phyloP scores from a whole-genome alignment of 768 basidiomycete species.

The Russula foetens region DNA sequence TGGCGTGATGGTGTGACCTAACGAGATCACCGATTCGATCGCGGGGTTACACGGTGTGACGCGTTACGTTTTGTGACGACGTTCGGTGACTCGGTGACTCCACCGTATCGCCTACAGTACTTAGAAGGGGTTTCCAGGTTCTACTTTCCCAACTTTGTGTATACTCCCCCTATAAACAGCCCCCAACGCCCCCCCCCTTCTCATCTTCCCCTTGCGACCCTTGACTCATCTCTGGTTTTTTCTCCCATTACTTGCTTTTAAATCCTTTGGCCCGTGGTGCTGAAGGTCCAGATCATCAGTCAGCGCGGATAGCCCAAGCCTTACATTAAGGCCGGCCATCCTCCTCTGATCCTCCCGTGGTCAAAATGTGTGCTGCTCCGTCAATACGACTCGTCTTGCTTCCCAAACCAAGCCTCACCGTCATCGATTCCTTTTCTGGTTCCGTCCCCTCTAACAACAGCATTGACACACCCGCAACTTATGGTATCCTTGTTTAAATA shows the following conservation, averaged over 20 bases:
- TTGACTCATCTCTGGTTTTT: constrained; percentile 6
- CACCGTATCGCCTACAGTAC: constrained; percentile 20
- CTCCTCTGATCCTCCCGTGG: constrained; percentile 21
- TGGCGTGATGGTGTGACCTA: background rate
- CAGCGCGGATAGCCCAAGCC: constrained; percentile 35
- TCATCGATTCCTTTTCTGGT: constrained; percentile 17
- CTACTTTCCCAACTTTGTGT: constrained; percentile 19
- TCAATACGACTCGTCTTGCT: constrained; percentile 23
- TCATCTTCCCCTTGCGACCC: background rate
- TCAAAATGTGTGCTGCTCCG: constrained; percentile 34
- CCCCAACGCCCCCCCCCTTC: background rate
- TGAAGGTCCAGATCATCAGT: constrained; percentile 25
- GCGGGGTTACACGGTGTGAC: constrained; percentile 10
- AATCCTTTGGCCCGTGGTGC: constrained; percentile 19
- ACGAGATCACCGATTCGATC: constrained; percentile 4
- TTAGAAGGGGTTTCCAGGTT: constrained; percentile 8
- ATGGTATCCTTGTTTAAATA: constrained; percentile 17
- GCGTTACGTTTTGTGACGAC: constrained; percentile 22
- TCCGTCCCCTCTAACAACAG: constrained; percentile 12
- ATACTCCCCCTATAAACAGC: constrained; percentile 15
- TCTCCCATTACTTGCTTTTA: constrained; percentile 4
- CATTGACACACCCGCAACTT: background rate
- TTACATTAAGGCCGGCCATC: constrained; percentile 33
- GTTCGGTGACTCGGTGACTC: constrained; percentile 29
- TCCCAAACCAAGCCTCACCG: constrained; percentile 20